Percentiles rank a stretch among this genome's conserved stretches.
phyloP scores from a whole-genome alignment of 768 basidiomycete species.

The Mrakia frigida region DNA sequence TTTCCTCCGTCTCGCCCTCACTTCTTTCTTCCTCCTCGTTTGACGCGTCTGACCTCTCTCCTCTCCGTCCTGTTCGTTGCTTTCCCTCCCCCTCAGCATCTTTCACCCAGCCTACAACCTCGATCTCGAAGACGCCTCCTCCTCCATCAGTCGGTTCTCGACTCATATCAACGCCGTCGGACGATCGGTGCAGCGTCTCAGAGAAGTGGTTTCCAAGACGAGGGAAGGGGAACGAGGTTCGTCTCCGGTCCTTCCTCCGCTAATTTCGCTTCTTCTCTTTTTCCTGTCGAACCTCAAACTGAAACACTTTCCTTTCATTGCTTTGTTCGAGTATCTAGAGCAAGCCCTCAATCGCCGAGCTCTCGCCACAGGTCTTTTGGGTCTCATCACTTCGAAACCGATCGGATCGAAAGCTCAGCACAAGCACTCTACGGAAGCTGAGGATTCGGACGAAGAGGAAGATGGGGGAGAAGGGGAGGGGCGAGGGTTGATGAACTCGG shows the following conservation, averaged over 20 bases:
- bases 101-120: constrained; percentile 82
- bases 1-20: constrained; percentile 46
- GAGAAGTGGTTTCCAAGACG: constrained; percentile 58
- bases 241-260: constrained; percentile 34
- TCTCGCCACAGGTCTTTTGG: constrained; percentile 66
- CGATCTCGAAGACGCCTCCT: constrained; percentile 64
- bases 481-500: constrained; percentile 61
- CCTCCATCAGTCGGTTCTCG: constrained; percentile 59
- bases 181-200: constrained; percentile 62
- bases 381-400: constrained; percentile 66
- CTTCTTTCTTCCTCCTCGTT: background rate
- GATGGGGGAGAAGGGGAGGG: constrained; percentile 30
- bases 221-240: constrained; percentile 65
- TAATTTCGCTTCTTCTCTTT: no score
- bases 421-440: no score
- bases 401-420: constrained; percentile 40
- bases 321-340: no score
- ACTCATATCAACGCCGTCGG: constrained; percentile 62
- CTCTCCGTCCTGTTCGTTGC: no score
- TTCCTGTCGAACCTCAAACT: no score
- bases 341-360: constrained; percentile 72
- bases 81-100: constrained; percentile 56
- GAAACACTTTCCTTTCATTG: no score
- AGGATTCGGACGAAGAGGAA: background rate
- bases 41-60: no score